phyloP scores from a whole-genome alignment of 768 basidiomycete genomes.

The Mycena belliarum region DNA sequence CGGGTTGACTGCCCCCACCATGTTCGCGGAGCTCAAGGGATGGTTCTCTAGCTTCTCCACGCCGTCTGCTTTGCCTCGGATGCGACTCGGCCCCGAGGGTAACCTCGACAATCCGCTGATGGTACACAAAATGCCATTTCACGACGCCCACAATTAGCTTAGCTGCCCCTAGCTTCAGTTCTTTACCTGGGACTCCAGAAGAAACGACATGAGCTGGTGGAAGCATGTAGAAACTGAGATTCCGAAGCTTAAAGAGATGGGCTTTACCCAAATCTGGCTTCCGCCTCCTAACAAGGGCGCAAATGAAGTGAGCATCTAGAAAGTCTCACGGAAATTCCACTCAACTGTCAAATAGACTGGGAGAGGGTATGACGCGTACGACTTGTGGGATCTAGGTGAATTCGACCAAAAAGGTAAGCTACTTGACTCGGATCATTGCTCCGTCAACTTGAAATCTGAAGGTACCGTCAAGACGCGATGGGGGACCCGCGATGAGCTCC shows the following conservation, averaged over 20 bases:
- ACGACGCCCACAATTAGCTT: background rate
- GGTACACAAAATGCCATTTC: constrained; percentile 41
- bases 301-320: constrained; percentile 42
- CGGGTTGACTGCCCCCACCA: constrained; percentile 6
- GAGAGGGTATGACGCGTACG: constrained; percentile 85
- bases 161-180: constrained; percentile 63
- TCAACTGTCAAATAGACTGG: constrained; percentile 47
- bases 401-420: constrained; percentile 69
- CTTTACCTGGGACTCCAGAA: constrained; percentile 77
- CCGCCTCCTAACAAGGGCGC: constrained; percentile 84
- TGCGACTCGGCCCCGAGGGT: constrained; percentile 60
- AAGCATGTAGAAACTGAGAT: constrained; percentile 67
- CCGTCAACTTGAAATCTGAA: background rate
- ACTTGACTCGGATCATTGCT: background rate
- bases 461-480: constrained; percentile 67
- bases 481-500: constrained; percentile 82
- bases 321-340: background rate
- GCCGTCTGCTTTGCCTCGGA: constrained; percentile 50
- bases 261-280: constrained; percentile 81
- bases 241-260: constrained; percentile 62
- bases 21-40: constrained; percentile 32
- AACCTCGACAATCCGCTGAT: constrained; percentile 60
- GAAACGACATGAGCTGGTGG: constrained; percentile 76
- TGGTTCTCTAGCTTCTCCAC: constrained; percentile 27
- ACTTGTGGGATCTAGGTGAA: constrained; percentile 88